phyloP scores from a whole-genome alignment of 2,329 filamentous ascomycete species.

The Orbilia ellipsospora region DNA sequence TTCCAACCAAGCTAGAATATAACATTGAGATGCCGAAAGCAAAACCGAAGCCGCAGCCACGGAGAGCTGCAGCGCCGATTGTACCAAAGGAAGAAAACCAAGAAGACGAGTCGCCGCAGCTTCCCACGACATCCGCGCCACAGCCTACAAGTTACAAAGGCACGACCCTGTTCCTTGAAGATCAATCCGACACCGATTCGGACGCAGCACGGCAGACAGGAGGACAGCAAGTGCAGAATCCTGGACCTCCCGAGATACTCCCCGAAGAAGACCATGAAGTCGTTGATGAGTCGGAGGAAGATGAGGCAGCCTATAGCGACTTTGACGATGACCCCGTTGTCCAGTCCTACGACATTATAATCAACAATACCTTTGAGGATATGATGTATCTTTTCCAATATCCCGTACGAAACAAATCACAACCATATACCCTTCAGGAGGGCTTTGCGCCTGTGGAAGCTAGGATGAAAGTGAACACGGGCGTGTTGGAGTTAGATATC shows the following conservation, averaged over 20 bases:
- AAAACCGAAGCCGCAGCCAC: slow-evolving; percentile 45
- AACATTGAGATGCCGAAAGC: slow-evolving; percentile 1
- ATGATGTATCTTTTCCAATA: slow-evolving; percentile 88
- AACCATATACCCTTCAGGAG: slow-evolving; percentile 71
- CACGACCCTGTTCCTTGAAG: slow-evolving; percentile 42
- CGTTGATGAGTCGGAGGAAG: slow-evolving; percentile 35
- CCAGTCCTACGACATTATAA: slow-evolving; percentile 82
- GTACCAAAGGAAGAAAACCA: slow-evolving; percentile 35
- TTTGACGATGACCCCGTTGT: slow-evolving; percentile 74
- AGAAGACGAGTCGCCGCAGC: slow-evolving; percentile 2
- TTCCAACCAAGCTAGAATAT: no score
- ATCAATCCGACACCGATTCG: slow-evolving; percentile 44
- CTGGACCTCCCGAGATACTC: neutral
- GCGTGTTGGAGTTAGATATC: slow-evolving; percentile 92
- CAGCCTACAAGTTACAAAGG: slow-evolving; percentile 30
- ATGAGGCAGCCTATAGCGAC: slow-evolving; percentile 38
- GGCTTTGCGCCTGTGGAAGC: slow-evolving; percentile 74
- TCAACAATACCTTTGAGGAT: slow-evolving; percentile 78
- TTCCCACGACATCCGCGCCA: neutral
- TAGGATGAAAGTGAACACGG: slow-evolving; percentile 82
- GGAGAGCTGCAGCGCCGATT: slow-evolving; percentile 18
- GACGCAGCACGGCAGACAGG: neutral
- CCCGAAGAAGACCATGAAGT: slow-evolving; percentile 6
- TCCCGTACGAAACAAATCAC: slow-evolving; percentile 76
- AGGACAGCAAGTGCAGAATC: neutral